A percentile compares a stretch with the other conserved stretches of the same genome.
Evolutionary conservation across 2,329 filamentous ascomycete genomes (phyloP).

Genomic region (Neopestalotiopsis sp.): DNA sequence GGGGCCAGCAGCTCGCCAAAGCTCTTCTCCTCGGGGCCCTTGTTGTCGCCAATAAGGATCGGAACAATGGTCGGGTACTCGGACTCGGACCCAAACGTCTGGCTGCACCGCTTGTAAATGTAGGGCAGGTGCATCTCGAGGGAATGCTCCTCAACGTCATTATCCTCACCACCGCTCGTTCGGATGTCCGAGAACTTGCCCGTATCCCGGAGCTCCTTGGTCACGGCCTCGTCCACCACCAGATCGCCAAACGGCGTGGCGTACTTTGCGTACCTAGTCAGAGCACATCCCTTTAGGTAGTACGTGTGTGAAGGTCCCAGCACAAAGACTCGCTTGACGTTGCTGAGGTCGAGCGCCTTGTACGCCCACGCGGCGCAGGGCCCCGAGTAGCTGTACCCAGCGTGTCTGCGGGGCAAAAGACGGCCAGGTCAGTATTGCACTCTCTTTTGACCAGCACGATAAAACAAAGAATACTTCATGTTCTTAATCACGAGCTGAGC

Average conservation of each 20-base stretch:
- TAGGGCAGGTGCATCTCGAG: conserved; percentile 97
- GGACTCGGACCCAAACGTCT: conserved; percentile 52
- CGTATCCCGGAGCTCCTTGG: conserved; percentile 53
- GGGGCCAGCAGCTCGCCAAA: conserved; percentile 76
- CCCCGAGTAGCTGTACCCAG: conserved; percentile 91
- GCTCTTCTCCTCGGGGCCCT: conserved; percentile 65
- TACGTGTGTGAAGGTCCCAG: conserved; percentile 92
- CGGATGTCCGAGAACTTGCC: conserved; percentile 71
- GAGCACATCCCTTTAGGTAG: conserved; percentile 76
- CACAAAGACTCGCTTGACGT: conserved; percentile 86
- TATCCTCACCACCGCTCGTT: conserved; percentile 65
- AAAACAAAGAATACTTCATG: background rate
- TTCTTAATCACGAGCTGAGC: background rate
- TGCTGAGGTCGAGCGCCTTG: conserved; percentile 81
- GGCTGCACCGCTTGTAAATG: conserved; percentile 76
- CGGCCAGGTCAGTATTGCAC: conserved; percentile 17
- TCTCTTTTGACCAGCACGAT: background rate
- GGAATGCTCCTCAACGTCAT: conserved; percentile 87
- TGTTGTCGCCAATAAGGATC: conserved; percentile 82
- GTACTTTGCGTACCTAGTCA: conserved; percentile 74
- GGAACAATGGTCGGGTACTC: conserved; percentile 79
- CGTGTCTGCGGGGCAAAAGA: conserved; percentile 66
- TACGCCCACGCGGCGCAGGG: conserved; percentile 94
- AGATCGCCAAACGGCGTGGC: conserved; percentile 77
- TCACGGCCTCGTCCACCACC: conserved; percentile 63